phyloP scores from a whole-genome alignment of 2,329 filamentous ascomycete genomes.

The Trichoderma simmonsii region DNA sequence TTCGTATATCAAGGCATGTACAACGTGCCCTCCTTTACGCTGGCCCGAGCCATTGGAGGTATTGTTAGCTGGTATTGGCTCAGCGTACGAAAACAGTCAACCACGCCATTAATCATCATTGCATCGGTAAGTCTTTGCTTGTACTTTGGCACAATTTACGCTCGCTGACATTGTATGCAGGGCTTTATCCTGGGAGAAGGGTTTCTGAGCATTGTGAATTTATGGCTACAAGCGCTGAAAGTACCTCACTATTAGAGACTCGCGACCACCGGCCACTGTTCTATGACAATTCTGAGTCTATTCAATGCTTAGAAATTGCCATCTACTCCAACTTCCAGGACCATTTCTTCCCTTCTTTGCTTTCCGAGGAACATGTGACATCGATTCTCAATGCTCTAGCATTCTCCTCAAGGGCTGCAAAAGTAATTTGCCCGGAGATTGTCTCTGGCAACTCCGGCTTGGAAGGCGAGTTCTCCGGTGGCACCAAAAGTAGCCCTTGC shows the following conservation, averaged over 20 bases:
- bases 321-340: constrained; percentile 49
- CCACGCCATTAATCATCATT: constrained; percentile 82
- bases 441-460: constrained; percentile 52
- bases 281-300: background rate
- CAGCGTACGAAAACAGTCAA: constrained; percentile 48
- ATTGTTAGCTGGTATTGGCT: constrained; percentile 73
- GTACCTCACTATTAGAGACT: constrained; percentile 66
- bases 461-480: constrained; percentile 49
- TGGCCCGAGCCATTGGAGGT: constrained; percentile 82
- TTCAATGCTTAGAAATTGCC: background rate
- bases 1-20: constrained; percentile 69
- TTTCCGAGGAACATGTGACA: constrained; percentile 56
- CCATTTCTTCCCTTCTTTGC: constrained; percentile 39
- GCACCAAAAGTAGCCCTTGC: constrained; percentile 72
- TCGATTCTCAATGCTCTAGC: constrained; percentile 65
- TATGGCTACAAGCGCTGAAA: constrained; percentile 71
- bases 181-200: constrained; percentile 93
- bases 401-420: constrained; percentile 66
- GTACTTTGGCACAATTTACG: background rate
- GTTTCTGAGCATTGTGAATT: constrained; percentile 84
- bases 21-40: constrained; percentile 92
- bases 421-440: constrained; percentile 66
- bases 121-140: constrained; percentile 56
- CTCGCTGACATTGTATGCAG: constrained; percentile 32
- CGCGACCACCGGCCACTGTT: background rate